Conservation (phyloP, 768 basidiomycete species). For the Boletus reticulatus region DNA sequence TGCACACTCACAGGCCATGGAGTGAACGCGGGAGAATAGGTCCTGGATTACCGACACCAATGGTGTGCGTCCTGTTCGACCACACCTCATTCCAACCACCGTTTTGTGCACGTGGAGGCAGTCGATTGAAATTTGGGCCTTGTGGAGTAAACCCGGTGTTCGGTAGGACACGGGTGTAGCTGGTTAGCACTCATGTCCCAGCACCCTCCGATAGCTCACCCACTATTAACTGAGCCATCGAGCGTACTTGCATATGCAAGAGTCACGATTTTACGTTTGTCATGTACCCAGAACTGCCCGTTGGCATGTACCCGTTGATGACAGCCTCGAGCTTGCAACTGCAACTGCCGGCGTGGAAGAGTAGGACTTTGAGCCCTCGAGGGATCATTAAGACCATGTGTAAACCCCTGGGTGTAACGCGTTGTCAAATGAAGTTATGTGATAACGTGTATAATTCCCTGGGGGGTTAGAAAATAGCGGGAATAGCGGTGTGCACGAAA, state of each 20-base stretch:
- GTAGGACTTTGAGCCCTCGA: constrained; percentile 63
- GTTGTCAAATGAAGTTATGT: constrained; percentile 9
- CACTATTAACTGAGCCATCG: constrained; percentile 57
- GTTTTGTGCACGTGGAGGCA: no score
- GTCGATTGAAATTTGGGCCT: constrained; percentile 1
- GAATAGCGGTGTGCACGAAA: no score
- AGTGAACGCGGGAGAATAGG: no score
- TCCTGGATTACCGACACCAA: no score
- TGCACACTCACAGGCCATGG: no score
- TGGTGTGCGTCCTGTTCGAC: no score
- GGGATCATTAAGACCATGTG: constrained; percentile 90
- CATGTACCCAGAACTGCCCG: constrained; percentile 91
- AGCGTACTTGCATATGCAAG: constrained; percentile 82
- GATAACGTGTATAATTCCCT: constrained; percentile 14
- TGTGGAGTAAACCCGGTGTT: background rate
- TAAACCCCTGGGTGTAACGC: constrained; percentile 59
- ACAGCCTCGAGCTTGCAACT: constrained; percentile 89
- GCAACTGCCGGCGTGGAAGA: constrained; percentile 73
- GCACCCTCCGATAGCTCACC: constrained; percentile 74
- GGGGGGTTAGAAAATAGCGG: no score
- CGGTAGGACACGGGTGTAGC: constrained; percentile 15
- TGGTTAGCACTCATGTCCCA: constrained; percentile 91
- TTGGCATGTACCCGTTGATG: constrained; percentile 88
- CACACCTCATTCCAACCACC: no score
- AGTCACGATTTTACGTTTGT: constrained; percentile 94